Evolutionary conservation across 345 rosid genomes (phyloP).

Genomic region (Jatropha curcas): DNA sequence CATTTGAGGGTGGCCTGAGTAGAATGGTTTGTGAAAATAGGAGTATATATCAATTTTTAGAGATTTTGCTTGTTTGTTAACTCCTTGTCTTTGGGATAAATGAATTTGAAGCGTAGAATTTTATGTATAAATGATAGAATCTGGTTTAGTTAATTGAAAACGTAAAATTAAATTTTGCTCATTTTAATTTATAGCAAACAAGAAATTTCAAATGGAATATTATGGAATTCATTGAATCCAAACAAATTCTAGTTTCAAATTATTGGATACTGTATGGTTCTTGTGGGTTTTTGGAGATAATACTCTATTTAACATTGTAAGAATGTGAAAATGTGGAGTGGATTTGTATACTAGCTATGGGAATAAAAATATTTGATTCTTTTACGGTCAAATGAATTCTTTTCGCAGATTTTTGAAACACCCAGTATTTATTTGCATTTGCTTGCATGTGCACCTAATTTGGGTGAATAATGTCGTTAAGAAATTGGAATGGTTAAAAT

Average conservation of each 20-base stretch:
- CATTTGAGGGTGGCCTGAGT: not conserved
- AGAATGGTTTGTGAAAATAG: not conserved
- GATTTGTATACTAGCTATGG: not conserved
- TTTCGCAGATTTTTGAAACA: slow-evolving; percentile 13
- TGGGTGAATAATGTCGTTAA: not conserved
- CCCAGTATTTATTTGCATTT: not conserved
- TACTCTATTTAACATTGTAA: not conserved
- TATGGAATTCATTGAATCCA: too few relatives aligned
- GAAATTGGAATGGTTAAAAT: slow-evolving; percentile 1
- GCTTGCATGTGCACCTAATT: not conserved
- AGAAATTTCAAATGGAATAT: too few relatives aligned
- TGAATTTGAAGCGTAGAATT: too few relatives aligned
- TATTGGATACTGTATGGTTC: not conserved
- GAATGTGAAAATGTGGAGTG: not conserved
- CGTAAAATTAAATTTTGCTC: too few relatives aligned
- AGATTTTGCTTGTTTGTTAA: not conserved
- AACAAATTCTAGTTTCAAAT: too few relatives aligned
- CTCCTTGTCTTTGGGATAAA: not conserved
- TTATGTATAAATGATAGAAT: too few relatives aligned
- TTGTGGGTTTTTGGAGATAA: not conserved
- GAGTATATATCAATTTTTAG: not conserved
- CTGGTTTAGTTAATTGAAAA: too few relatives aligned
- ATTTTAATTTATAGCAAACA: too few relatives aligned
- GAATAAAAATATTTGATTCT: not conserved
- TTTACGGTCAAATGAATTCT: not conserved